These are phyloP conservation scores for Piper longum DNA, from an alignment of 164 flowering plant species.

Conservation along the genomic window DNA sequence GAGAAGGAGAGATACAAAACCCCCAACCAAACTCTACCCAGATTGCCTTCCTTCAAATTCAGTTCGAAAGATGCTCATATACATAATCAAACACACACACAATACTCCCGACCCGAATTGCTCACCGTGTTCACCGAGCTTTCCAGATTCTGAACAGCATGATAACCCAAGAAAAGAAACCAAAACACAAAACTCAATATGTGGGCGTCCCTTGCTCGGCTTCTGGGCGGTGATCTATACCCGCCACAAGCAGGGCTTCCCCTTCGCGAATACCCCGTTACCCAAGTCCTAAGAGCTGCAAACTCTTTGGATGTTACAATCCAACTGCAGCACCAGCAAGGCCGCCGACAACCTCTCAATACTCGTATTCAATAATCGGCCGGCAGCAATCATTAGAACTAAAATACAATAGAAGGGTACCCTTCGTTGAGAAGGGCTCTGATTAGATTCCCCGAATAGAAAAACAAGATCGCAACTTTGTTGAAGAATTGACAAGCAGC, in stretches of 20 bases:
- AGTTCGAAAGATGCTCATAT: background rate
- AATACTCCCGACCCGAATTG: background rate
- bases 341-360: background rate
- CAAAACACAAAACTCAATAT: conserved; percentile 62
- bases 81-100: background rate
- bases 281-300: background rate
- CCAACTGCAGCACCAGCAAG: background rate
- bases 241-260: conserved; percentile 25
- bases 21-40: conserved; percentile 80
- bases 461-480: background rate
- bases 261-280: conserved; percentile 18
- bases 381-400: conserved; percentile 10
- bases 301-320: background rate
- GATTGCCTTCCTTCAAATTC: conserved; percentile 33
- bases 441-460: background rate
- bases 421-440: background rate
- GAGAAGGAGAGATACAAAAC: conserved; percentile 54
- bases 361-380: background rate
- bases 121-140: conserved; percentile 69
- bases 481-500: conserved; percentile 3
- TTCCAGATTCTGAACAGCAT: conserved; percentile 87
- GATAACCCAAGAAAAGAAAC: conserved; percentile 69
- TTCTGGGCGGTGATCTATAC: conserved; percentile 10
- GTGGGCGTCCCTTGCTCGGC: conserved; percentile 56
- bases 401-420: conserved; percentile 2